phyloP scores from a whole-genome alignment of 225 moss, liverwort and hornwort genomes.

The Straminergon stramineum region DNA sequence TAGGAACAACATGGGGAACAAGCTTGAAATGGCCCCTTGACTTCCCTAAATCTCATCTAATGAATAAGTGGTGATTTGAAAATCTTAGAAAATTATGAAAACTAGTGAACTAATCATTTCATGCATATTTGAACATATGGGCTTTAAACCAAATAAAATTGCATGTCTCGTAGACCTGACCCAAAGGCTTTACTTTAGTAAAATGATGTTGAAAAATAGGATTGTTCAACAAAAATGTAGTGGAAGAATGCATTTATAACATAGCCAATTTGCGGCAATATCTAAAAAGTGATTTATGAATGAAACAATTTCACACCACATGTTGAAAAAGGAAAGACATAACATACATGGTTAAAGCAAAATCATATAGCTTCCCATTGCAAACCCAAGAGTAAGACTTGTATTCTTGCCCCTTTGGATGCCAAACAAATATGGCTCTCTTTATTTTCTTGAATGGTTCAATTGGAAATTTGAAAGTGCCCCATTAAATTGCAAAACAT shows the following conservation, averaged over 20 bases:
- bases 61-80: no score
- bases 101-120: no score
- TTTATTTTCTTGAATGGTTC: no score
- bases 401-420: no score
- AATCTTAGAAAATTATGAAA: no score
- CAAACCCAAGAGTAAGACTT: rapidly evolving
- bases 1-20: no score
- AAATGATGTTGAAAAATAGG: neutral
- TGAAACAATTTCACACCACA: neutral
- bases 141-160: neutral
- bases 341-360: neutral
- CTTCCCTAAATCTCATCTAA: no score
- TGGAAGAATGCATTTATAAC: neutral
- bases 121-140: neutral
- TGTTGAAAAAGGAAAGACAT: neutral
- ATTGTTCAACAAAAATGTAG: neutral
- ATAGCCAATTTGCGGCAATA: neutral
- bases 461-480: neutral
- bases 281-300: neutral
- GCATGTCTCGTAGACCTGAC: neutral
- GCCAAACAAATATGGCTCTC: no score
- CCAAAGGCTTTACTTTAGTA: rapidly evolving
- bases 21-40: no score
- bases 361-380: neutral
- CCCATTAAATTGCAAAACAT: neutral